A percentile compares a stretch with the other conserved stretches of the same genome.
phyloP scores from a whole-genome alignment of 352 stramenopile genomes.

The Aphanomyces stellatus region DNA sequence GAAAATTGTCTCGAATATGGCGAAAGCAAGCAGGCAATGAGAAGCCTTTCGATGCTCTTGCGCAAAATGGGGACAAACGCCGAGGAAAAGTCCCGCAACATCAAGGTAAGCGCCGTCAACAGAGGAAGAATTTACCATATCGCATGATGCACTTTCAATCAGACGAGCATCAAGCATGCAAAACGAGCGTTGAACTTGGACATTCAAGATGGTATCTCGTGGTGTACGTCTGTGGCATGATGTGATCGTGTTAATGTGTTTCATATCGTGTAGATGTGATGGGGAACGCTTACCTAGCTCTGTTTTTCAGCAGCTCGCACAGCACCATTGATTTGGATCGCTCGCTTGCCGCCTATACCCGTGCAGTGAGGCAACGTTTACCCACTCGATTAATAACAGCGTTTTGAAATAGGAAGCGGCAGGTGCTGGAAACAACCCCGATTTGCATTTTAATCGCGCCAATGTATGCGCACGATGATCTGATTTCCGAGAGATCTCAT shows the following conservation, averaged over 20 bases:
- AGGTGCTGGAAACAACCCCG: conserved; percentile 8
- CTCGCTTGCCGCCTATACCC: conserved; percentile 12
- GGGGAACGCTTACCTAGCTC: conserved; percentile 14
- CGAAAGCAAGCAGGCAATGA: conserved; percentile 12
- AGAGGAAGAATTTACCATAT: no score
- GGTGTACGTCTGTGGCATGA: background rate
- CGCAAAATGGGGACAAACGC: conserved; percentile 5
- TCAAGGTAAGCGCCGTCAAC: background rate
- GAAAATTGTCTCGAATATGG: conserved; percentile 14
- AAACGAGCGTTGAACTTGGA: conserved; percentile 16
- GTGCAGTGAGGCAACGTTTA: background rate
- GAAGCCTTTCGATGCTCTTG: conserved; percentile 15
- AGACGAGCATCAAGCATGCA: conserved; percentile 5
- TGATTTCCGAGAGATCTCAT: no score
- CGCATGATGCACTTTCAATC: background rate
- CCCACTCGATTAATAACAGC: background rate
- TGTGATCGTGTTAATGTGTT: background rate
- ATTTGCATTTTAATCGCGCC: conserved; percentile 19
- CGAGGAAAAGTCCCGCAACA: conserved; percentile 6
- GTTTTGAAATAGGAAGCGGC: conserved; percentile 3
- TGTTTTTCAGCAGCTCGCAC: conserved; percentile 13
- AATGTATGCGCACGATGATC: background rate
- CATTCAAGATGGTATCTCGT: conserved; percentile 14
- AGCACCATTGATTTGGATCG: conserved; percentile 16
- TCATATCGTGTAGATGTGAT: conserved; percentile 12